Evolutionary conservation across 768 basidiomycete genomes (phyloP).

Genomic region (Gymnopilus dilepis): DNA sequence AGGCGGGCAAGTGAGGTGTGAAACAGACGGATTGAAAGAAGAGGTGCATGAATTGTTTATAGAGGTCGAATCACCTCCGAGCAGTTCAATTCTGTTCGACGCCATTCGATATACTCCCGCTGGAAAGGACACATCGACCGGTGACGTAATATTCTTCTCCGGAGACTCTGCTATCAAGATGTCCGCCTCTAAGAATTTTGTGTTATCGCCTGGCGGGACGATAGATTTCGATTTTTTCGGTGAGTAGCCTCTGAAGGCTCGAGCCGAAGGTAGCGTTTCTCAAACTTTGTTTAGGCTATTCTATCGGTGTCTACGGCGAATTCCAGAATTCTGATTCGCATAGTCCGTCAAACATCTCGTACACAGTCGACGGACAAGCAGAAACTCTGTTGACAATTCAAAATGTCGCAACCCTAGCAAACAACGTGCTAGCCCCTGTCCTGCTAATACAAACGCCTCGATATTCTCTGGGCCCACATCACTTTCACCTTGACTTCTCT

Average conservation of each 20-base stretch:
- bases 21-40: neutral
- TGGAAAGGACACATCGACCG: neutral
- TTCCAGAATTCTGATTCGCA: neutral
- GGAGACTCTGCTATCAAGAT: neutral
- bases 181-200: neutral
- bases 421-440: neutral
- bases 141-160: neutral
- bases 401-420: neutral
- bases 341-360: neutral
- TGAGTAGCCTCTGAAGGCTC: neutral
- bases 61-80: neutral
- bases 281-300: neutral
- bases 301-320: neutral
- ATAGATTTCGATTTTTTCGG: conserved; percentile 8
- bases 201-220: neutral
- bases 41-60: neutral
- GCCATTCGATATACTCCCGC: conserved; percentile 2
- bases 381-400: neutral
- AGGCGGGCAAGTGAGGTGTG: neutral
- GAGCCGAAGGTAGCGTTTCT: too few relatives aligned
- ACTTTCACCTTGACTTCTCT: neutral
- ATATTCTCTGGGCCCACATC: neutral
- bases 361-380: neutral
- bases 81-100: neutral
- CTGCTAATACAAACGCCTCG: neutral